Percentiles rank a stretch among this genome's conserved stretches.
These are phyloP conservation scores for Nigrograna mackinnonii DNA, from an alignment of 2,329 filamentous ascomycete species.

Conservation along the genomic window DNA sequence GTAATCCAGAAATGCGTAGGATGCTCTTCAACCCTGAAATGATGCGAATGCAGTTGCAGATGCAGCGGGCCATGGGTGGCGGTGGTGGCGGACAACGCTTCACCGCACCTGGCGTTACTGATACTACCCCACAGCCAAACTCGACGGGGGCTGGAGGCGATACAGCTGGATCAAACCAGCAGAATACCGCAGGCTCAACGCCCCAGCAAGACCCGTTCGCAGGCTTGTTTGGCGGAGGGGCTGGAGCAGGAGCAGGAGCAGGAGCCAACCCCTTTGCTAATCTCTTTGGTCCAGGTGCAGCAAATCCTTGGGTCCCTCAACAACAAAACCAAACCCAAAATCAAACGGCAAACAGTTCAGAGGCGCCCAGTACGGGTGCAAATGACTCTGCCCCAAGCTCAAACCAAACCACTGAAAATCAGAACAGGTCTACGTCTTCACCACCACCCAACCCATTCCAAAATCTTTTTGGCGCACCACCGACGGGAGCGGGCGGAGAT, in stretches of 20 bases:
- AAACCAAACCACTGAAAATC: too few relatives aligned
- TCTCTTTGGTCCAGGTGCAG: conserved; percentile 51
- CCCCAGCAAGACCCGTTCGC: conserved; percentile 52
- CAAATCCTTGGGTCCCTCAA: conserved; percentile 39
- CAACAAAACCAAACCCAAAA: conserved; percentile 18
- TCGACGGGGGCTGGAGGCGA: conserved; percentile 26
- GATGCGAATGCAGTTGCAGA: conserved; percentile 78
- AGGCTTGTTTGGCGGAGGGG: conserved; percentile 39
- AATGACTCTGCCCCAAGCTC: conserved; percentile 2
- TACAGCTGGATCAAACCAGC: conserved; percentile 43
- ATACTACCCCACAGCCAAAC: conserved; percentile 67
- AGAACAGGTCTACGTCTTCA: background rate
- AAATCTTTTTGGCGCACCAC: conserved; percentile 55
- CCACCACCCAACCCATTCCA: conserved; percentile 33
- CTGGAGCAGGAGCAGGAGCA: conserved; percentile 30
- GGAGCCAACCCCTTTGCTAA: conserved; percentile 63
- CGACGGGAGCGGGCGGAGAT: conserved; percentile 22
- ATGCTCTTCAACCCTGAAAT: conserved; percentile 93
- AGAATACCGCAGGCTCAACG: conserved; percentile 32
- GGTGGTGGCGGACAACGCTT: conserved; percentile 62
- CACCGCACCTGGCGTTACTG: conserved; percentile 88
- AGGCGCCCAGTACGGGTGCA: conserved; percentile 13
- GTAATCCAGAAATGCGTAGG: conserved; percentile 83
- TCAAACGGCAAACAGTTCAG: conserved; percentile 19
- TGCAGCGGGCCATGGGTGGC: conserved; percentile 70